phyloP scores from a whole-genome alignment of 257 asterid genomes.

The Eustoma russellianum region DNA sequence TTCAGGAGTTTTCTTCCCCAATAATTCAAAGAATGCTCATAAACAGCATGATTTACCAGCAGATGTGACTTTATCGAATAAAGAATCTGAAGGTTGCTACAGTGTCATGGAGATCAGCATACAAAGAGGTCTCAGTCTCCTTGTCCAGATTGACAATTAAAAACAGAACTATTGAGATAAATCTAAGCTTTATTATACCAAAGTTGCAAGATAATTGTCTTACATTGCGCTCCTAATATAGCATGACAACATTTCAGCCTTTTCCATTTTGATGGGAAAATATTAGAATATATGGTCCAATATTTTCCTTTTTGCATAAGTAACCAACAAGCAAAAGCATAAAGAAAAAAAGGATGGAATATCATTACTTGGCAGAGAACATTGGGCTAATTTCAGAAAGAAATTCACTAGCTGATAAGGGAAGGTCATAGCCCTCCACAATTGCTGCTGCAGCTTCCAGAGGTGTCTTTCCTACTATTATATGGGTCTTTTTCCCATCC shows the following conservation, averaged over 20 bases:
- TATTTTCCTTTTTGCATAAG: too few relatives aligned
- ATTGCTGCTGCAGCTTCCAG: constrained; percentile 65
- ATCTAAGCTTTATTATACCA: too few relatives aligned
- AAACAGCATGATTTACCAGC: neutral
- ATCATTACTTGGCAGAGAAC: constrained; percentile 52
- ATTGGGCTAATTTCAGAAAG: constrained; percentile 49
- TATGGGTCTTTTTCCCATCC: constrained; percentile 52
- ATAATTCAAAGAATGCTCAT: neutral
- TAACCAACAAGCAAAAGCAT: too few relatives aligned
- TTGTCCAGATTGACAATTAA: too few relatives aligned
- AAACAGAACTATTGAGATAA: too few relatives aligned
- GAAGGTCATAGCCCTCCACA: constrained; percentile 63
- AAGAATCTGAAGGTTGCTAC: neutral
- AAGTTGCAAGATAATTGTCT: too few relatives aligned
- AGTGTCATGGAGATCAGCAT: neutral
- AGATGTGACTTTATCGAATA: neutral
- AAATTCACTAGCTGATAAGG: constrained; percentile 53
- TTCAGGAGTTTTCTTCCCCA: neutral
- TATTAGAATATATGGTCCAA: too few relatives aligned
- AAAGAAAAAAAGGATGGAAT: constrained; percentile 1
- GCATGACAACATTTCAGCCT: too few relatives aligned
- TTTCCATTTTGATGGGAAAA: neutral
- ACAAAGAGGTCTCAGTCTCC: too few relatives aligned
- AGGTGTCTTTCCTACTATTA: constrained; percentile 66
- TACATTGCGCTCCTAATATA: too few relatives aligned